These are phyloP conservation scores for Tolypocladium album DNA, from an alignment of 2,329 filamentous ascomycete species.

Conservation along the genomic window DNA sequence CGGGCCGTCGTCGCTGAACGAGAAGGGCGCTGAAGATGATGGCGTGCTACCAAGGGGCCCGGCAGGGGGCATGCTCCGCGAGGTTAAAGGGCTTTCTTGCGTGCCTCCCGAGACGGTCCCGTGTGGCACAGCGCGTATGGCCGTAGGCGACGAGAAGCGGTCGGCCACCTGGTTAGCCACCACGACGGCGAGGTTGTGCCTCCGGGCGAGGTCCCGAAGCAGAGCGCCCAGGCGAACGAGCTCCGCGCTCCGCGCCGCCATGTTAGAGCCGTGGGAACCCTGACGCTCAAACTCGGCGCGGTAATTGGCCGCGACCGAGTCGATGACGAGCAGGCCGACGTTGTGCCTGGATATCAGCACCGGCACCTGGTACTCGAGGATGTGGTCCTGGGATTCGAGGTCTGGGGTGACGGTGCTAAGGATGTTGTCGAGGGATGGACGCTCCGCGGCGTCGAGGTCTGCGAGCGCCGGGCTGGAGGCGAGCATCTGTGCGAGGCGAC, in stretches of 20 bases:
- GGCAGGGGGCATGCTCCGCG: slow-evolving; percentile 27
- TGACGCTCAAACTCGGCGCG: slow-evolving; percentile 73
- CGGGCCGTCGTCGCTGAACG: slow-evolving; percentile 16
- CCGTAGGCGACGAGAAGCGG: slow-evolving; percentile 46
- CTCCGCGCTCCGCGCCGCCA: slow-evolving; percentile 68
- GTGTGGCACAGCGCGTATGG: background rate
- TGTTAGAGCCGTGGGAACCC: slow-evolving; percentile 37
- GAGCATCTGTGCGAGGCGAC: slow-evolving; percentile 71
- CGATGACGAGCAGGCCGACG: slow-evolving; percentile 74
- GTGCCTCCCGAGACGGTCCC: slow-evolving; percentile 1
- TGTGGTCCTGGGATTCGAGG: slow-evolving; percentile 91
- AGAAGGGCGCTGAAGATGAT: slow-evolving; percentile 28
- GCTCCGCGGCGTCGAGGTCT: slow-evolving; percentile 15
- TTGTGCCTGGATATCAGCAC: slow-evolving; percentile 67
- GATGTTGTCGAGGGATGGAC: slow-evolving; percentile 62
- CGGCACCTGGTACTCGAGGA: slow-evolving; percentile 84
- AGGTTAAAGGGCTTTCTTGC: slow-evolving; percentile 41
- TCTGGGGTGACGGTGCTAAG: slow-evolving; percentile 77
- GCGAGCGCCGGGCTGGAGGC: slow-evolving; percentile 50
- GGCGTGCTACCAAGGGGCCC: slow-evolving; percentile 20
- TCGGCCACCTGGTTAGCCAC: slow-evolving; percentile 95
- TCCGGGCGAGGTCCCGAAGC: slow-evolving; percentile 64
- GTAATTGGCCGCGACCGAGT: slow-evolving; percentile 93
- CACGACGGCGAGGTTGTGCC: slow-evolving; percentile 70
- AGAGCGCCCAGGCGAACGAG: slow-evolving; percentile 67